These are phyloP conservation scores for Hypoxylon rubiginosum DNA, from an alignment of 2,329 filamentous ascomycete species.

Conservation along the genomic window DNA sequence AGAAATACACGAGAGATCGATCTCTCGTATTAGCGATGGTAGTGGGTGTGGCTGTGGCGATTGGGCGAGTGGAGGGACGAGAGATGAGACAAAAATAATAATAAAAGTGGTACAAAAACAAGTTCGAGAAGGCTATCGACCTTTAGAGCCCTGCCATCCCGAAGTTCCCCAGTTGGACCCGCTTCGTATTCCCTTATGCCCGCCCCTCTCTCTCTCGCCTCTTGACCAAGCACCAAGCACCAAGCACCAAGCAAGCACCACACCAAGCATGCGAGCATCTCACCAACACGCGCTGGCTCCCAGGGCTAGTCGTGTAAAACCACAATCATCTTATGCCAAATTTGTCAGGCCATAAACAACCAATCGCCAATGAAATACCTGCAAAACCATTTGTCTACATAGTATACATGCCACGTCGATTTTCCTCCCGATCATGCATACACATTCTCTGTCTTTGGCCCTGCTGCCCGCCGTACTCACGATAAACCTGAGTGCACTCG, in stretches of 20 bases:
- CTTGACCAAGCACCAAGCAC: not conserved
- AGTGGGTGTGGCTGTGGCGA: slow-evolving; percentile 33
- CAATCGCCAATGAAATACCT: slow-evolving; percentile 28
- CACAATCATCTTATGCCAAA: slow-evolving; percentile 39
- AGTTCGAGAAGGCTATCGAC: slow-evolving; percentile 42
- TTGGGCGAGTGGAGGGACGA: not conserved
- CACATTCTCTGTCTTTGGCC: not conserved
- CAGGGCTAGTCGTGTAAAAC: slow-evolving; percentile 35
- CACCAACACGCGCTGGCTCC: slow-evolving; percentile 29
- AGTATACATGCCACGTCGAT: slow-evolving; percentile 33
- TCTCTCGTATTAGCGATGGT: slow-evolving; percentile 34
- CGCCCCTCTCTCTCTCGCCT: slow-evolving; percentile 12
- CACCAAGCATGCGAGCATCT: not conserved
- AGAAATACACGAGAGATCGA: slow-evolving; percentile 7
- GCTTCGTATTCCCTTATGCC: slow-evolving; percentile 46
- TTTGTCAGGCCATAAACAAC: slow-evolving; percentile 40
- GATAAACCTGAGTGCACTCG: not conserved
- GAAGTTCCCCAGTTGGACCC: slow-evolving; percentile 41
- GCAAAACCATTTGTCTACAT: slow-evolving; percentile 13
- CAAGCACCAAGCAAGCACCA: not conserved
- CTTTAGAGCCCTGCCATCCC: slow-evolving; percentile 10
- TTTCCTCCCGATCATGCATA: slow-evolving; percentile 25
- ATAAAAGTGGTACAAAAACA: slow-evolving; percentile 39
- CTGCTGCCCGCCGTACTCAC: slow-evolving; percentile 3
- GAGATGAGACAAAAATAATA: slow-evolving; percentile 33